A percentile compares a stretch with the other conserved stretches of the same genome.
phyloP scores from a whole-genome alignment of 2,329 filamentous ascomycete genomes.

The Xylariales sp. region DNA sequence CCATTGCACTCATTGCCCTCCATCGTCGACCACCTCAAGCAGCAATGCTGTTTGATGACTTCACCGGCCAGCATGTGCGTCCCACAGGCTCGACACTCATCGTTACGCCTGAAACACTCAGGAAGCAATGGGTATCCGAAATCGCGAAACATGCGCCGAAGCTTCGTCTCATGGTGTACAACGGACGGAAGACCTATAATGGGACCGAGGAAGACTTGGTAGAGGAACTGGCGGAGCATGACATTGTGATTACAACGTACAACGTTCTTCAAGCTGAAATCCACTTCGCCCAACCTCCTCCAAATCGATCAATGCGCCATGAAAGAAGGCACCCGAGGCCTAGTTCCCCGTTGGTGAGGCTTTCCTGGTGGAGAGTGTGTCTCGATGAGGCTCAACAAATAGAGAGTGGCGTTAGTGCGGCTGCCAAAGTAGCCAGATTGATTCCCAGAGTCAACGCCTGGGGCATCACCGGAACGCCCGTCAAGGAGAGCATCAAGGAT shows the following conservation, averaged over 20 bases:
- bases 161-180: constrained; percentile 52
- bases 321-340: constrained; percentile 60
- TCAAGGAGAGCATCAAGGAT: constrained; percentile 74
- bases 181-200: constrained; percentile 38
- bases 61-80: constrained; percentile 38
- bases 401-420: constrained; percentile 79
- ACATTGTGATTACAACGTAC: constrained; percentile 63
- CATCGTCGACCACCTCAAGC: constrained; percentile 41
- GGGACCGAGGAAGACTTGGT: constrained; percentile 36
- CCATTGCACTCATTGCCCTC: constrained; percentile 64
- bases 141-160: constrained; percentile 53
- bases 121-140: constrained; percentile 59
- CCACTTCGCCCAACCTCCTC: constrained; percentile 67
- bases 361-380: constrained; percentile 84
- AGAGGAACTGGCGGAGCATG: constrained; percentile 42
- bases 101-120: constrained; percentile 52
- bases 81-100: constrained; percentile 56
- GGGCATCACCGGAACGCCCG: constrained; percentile 87
- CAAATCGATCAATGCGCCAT: constrained; percentile 63
- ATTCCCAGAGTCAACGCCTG: constrained; percentile 85
- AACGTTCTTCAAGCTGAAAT: constrained; percentile 73
- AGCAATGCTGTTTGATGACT: constrained; percentile 28
- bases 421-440: constrained; percentile 71
- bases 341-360: constrained; percentile 71
- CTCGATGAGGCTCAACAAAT: constrained; percentile 87